Conservation (phyloP, 768 basidiomycete species). For the Leucocoprinus sp. region DNA sequence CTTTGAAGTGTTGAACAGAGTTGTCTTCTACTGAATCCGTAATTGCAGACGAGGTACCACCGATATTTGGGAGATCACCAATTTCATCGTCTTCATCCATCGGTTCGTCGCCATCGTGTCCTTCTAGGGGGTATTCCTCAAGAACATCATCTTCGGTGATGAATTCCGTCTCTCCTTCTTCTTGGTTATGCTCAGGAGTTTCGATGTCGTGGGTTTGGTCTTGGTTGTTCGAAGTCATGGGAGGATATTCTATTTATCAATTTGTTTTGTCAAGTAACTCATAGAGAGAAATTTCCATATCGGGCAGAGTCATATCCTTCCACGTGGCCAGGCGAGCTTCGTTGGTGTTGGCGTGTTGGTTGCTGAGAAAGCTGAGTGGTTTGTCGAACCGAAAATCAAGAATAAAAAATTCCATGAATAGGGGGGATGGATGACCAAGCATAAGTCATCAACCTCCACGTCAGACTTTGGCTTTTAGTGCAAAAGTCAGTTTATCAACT, state of each 20-base stretch:
- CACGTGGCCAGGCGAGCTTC: slow-evolving; percentile 11
- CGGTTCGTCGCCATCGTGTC: slow-evolving; percentile 35
- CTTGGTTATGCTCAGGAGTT: slow-evolving; percentile 23
- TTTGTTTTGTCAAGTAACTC: slow-evolving; percentile 4
- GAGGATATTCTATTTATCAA: slow-evolving; percentile 1
- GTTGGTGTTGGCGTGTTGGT: too few relatives aligned
- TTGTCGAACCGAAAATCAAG: too few relatives aligned
- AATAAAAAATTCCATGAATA: too few relatives aligned
- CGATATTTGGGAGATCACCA: slow-evolving; percentile 32
- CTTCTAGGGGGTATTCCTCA: slow-evolving; percentile 57
- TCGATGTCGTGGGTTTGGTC: slow-evolving; percentile 30
- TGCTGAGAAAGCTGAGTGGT: too few relatives aligned
- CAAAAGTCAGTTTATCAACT: slow-evolving; percentile 6
- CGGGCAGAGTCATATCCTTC: slow-evolving; percentile 14
- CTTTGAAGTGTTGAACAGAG: slow-evolving; percentile 59
- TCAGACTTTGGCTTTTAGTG: slow-evolving; percentile 1
- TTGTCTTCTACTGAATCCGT: slow-evolving; percentile 40
- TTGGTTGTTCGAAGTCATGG: slow-evolving; percentile 28
- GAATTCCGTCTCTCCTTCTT: slow-evolving; percentile 30
- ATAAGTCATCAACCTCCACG: slow-evolving; percentile 10
- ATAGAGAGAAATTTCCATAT: slow-evolving; percentile 22
- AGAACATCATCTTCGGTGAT: slow-evolving; percentile 61
- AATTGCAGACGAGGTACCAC: slow-evolving; percentile 23
- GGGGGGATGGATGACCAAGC: not conserved
- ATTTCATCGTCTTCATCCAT: slow-evolving; percentile 64